phyloP scores from a whole-genome alignment of 148 eudicot genomes.

The Chenopodium quinoa region DNA sequence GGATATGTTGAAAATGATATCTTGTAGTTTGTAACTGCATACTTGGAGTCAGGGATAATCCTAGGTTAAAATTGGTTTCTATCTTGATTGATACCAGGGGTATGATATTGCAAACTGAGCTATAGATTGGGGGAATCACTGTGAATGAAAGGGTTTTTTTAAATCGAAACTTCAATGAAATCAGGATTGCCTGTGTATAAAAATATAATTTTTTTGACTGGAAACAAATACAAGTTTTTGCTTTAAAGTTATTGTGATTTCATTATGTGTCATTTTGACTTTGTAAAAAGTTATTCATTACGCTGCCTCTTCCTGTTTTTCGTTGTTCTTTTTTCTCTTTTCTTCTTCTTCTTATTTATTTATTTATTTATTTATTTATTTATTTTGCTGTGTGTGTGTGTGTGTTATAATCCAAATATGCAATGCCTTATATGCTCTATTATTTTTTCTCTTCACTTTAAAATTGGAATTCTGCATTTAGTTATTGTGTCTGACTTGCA shows the following conservation, averaged over 20 bases:
- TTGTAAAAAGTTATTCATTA: background rate
- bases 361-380: too few species aligned
- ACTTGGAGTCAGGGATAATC: background rate
- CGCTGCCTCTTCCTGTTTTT: background rate
- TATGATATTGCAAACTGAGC: background rate
- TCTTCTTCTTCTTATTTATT: too few species aligned
- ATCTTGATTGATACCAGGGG: background rate
- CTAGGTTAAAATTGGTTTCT: background rate
- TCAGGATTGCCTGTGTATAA: background rate
- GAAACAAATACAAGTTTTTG: too few species aligned
- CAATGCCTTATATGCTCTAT: background rate
- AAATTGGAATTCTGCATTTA: background rate
- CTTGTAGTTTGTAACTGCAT: background rate
- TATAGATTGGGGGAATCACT: background rate
- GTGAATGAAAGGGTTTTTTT: background rate
- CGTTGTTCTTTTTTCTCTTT: background rate
- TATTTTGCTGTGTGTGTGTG: too few species aligned
- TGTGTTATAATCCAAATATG: background rate
- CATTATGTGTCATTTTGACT: background rate
- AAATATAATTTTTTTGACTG: too few species aligned
- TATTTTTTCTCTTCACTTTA: background rate
- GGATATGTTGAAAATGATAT: background rate
- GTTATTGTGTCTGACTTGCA: slow-evolving; percentile 1
- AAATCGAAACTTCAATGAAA: background rate
- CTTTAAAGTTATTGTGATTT: background rate